Base-by-base conservation (phyloP, 1,284 basidiomycete genomes). In the Boletus austroedulis region DNA sequence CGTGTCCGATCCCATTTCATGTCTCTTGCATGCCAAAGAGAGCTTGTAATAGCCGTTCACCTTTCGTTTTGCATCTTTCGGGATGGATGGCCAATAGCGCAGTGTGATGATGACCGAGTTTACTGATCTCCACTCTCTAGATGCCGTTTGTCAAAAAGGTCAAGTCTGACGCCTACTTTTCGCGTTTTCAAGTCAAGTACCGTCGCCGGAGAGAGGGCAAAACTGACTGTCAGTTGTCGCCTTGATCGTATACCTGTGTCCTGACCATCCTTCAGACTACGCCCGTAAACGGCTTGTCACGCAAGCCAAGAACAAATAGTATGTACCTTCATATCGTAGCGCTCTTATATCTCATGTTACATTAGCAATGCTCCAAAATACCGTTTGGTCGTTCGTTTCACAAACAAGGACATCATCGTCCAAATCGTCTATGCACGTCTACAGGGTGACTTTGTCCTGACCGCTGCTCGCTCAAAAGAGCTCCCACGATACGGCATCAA, bases 261-360 rank as follows among this genome's bases (percentile, higher is more conserved):
- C 51, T 70, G 32, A 75, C 57, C 5, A 5, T 19, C 55, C 7
- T 56, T 15, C 56, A 92, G 91, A 98, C 86, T 97, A 98, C 74
- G 96, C 96, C 60, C 92, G 96, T 70, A 96, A 97, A 82, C 89
- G 94, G 69, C 85, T 99, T 58, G 86, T 98, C 65, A 87, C 92
- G 59, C 97, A 99, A 85, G 95, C 96, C 65, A 99, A 99, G 87
- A 99, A 98, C 90, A 99, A 99, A 84, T 99, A 98, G 89, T 89
- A 72, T 57, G 83, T 75, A 32, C 59, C n/a, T 23, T 7, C 29
- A 49, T 48, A 55, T 31, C 9, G 8, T 41, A 21, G 12, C 32
- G 19, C 23, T 43, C 3, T 28, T 36, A 56, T 49, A 12, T 48
- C 57, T 65, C 45, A 75, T 40, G 1, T 6, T 7, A 15, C 51